Evolutionary conservation across 495 filamentous ascomycete species (phyloP), one percentile per base, ranked within the genome.

Genomic region (Penicillium ucsense): DNA sequence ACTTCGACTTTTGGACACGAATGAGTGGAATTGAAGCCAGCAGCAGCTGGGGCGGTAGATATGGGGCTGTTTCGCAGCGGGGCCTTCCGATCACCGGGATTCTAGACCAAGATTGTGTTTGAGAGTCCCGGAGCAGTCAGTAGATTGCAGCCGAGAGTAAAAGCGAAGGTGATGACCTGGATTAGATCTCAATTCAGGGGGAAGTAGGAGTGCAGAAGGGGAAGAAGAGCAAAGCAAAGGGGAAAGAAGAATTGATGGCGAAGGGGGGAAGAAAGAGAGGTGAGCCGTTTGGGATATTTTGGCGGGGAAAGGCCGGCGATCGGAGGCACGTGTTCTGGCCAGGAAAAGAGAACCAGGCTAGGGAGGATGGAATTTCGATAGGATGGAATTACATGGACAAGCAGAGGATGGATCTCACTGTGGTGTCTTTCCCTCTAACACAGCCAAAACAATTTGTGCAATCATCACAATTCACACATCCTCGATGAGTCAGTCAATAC

Each of bases 251-350:
- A 46, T 30, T 35, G 28, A 30, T 41, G 38, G 35, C 39, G 47
- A 53, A 43, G 47, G 31, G 41, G 41, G 39, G 40, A 47, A 40
- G 45, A 49, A 52, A 35, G 47, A 38, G 41, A 50, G 38, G 41
- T 51, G 46, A 51, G 49, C 35, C 12, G 38, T 53, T 50, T 49
- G 20, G 41, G 35, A 41, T 33, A 29, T 34, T 59, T 60, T 50
- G 54, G 45, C 50, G 53, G 56, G 56, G 52, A 20, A 20, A 58
- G 52, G 45, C 59, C 59, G 56, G 45, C 42, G 48, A 53, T 62
- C 59, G 59, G 59, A 62, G 57, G 55, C 59, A 62, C 59, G 59
- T 62, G 59, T 48, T 59, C 48, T 47, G 46, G 10, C 39, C 32
- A 34, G 10, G 3, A 38, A 36, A 8, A n/a, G 12, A 34, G 10